Conservation (phyloP, 2,329 filamentous ascomycete species). For the Xylariaceae sp. region DNA sequence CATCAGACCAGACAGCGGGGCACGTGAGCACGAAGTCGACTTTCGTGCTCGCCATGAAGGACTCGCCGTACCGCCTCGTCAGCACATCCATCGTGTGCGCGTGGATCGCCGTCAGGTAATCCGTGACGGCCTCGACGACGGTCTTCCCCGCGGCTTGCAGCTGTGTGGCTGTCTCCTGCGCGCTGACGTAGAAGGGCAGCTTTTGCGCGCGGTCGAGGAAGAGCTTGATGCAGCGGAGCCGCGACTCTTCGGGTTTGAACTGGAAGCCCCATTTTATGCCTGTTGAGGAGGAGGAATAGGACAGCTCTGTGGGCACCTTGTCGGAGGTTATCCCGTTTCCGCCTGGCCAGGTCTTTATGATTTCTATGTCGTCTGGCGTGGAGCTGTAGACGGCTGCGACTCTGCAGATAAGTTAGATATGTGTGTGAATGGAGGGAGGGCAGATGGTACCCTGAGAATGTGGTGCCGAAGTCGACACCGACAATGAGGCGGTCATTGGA, state of each 20-base stretch:
- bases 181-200: constrained; percentile 73
- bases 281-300: constrained; percentile 49
- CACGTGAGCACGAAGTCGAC: constrained; percentile 77
- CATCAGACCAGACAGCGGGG: constrained; percentile 79
- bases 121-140: constrained; percentile 71
- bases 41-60: constrained; percentile 69
- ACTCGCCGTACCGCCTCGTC: constrained; percentile 67
- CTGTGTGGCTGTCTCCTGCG: constrained; percentile 69
- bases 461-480: constrained; percentile 80
- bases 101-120: constrained; percentile 73
- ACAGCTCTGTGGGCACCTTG: constrained; percentile 78
- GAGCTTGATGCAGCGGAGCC: constrained; percentile 76
- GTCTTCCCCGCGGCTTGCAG: constrained; percentile 70
- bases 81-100: constrained; percentile 74
- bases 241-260: constrained; percentile 70
- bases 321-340: constrained; percentile 83
- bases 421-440: no score
- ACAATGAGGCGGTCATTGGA: constrained; percentile 64
- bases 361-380: constrained; percentile 73
- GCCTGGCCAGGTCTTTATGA: constrained; percentile 80
- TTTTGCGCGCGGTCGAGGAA: constrained; percentile 78
- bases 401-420: no score
- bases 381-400: constrained; percentile 70
- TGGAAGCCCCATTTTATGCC: constrained; percentile 74
- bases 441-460: constrained; percentile 61